A percentile compares a stretch with the other conserved stretches of the same genome.
Conservation (phyloP, 768 basidiomycete species). For the Dacryopinax primogenitus region DNA sequence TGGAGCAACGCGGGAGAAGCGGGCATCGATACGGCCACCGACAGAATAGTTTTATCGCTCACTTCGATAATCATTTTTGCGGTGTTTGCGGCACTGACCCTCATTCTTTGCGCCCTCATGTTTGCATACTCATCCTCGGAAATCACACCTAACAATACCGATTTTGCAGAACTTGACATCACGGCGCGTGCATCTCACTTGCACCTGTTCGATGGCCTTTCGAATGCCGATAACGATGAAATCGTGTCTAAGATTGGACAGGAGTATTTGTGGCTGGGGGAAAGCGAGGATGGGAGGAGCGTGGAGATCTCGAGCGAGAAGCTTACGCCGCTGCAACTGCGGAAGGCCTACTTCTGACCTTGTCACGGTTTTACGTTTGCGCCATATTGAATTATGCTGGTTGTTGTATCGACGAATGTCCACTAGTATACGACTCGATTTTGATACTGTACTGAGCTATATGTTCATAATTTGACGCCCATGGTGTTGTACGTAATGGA, state of each 20-base stretch:
- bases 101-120: neutral
- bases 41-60: neutral
- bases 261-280: neutral
- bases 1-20: slow-evolving; percentile 3
- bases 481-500: no score
- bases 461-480: no score
- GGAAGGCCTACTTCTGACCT: neutral
- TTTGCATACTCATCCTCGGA: neutral
- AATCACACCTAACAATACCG: neutral
- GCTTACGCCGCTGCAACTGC: neutral
- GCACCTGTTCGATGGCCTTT: neutral
- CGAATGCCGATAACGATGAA: neutral
- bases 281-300: slow-evolving; percentile 3
- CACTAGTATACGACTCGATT: no score
- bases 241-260: neutral
- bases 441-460: no score
- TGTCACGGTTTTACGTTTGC: no score
- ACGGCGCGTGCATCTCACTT: neutral
- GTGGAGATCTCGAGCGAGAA: neutral
- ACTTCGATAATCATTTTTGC: neutral
- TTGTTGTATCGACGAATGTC: no score
- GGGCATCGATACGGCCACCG: neutral
- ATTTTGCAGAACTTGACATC: neutral
- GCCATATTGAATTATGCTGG: no score
- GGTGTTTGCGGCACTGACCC: neutral